These are phyloP conservation scores for Ogataea dorogensis DNA, from an alignment of 805 yeast species.

Conservation along the genomic window DNA sequence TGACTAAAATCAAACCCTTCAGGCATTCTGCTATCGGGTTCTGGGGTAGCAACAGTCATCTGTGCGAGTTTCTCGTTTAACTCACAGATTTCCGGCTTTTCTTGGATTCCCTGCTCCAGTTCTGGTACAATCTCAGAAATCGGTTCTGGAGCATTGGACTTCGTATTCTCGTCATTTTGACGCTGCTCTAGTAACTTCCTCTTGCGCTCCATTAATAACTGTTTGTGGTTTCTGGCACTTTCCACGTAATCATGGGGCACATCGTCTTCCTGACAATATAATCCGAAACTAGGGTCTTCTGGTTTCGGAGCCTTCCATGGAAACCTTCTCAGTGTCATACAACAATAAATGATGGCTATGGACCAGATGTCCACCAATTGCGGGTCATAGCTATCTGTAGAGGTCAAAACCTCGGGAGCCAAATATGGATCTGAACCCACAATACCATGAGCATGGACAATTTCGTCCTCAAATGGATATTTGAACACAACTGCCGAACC, in stretches of 20 bases:
- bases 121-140: background rate
- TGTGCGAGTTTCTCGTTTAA: conserved; percentile 11
- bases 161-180: conserved; percentile 19
- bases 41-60: conserved; percentile 7
- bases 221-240: conserved; percentile 71
- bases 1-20: conserved; percentile 35
- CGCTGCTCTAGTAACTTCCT: conserved; percentile 41
- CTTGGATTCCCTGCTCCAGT: conserved; percentile 2
- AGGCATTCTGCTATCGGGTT: conserved; percentile 23
- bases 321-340: conserved; percentile 80
- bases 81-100: conserved; percentile 1
- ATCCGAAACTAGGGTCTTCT: conserved; percentile 66
- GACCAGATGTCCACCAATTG: conserved; percentile 84
- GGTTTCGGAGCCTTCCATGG: conserved; percentile 84
- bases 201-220: conserved; percentile 57
- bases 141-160: background rate
- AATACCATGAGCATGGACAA: conserved; percentile 66
- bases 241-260: conserved; percentile 71
- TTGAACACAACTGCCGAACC: conserved; percentile 82
- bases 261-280: conserved; percentile 68
- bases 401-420: conserved; percentile 73
- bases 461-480: conserved; percentile 65
- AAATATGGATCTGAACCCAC: conserved; percentile 86
- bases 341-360: conserved; percentile 77
- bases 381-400: conserved; percentile 63